Evolutionary conservation across 352 stramenopile genomes (phyloP).

Genomic region (Phytophthora cactorum): DNA sequence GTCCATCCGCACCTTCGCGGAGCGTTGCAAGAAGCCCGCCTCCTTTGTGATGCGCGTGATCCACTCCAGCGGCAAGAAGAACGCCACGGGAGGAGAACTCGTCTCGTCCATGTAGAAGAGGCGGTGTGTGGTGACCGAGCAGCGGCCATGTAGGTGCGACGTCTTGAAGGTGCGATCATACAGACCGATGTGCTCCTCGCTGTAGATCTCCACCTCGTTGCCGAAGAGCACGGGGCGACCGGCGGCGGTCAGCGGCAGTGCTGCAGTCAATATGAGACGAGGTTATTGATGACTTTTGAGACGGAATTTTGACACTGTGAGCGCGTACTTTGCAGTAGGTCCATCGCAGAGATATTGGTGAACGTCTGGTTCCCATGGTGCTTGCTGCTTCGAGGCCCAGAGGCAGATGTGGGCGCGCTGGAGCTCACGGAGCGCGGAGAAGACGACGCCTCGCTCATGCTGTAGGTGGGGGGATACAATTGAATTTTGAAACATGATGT

Average conservation of each 20-base stretch:
- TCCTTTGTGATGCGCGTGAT: constrained; percentile 78
- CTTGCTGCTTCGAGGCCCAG: constrained; percentile 11
- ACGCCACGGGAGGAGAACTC: constrained; percentile 54
- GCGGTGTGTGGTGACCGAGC: constrained; percentile 83
- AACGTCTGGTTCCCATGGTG: constrained; percentile 19
- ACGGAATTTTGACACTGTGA: neutral
- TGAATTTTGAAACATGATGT: constrained; percentile 2
- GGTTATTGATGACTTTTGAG: constrained; percentile 1
- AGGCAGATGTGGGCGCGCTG: constrained; percentile 12
- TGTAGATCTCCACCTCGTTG: constrained; percentile 90
- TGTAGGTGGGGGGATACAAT: neutral
- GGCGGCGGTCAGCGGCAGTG: constrained; percentile 69
- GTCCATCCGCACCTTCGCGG: constrained; percentile 85
- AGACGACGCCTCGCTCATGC: constrained; percentile 41
- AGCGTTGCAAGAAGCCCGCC: constrained; percentile 83
- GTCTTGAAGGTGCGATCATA: constrained; percentile 88
- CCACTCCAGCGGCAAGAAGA: constrained; percentile 79
- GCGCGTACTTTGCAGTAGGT: constrained; percentile 69
- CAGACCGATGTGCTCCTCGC: constrained; percentile 81
- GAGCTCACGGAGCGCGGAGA: constrained; percentile 36
- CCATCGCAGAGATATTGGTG: constrained; percentile 51
- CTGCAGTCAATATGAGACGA: constrained; percentile 35
- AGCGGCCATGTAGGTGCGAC: constrained; percentile 66
- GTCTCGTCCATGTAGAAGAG: constrained; percentile 84
- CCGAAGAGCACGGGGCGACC: constrained; percentile 77